Percentiles rank a stretch among this genome's conserved stretches.
Evolutionary conservation across 2,329 filamentous ascomycete genomes (phyloP).

Genomic region (Leptographium galeiforme): DNA sequence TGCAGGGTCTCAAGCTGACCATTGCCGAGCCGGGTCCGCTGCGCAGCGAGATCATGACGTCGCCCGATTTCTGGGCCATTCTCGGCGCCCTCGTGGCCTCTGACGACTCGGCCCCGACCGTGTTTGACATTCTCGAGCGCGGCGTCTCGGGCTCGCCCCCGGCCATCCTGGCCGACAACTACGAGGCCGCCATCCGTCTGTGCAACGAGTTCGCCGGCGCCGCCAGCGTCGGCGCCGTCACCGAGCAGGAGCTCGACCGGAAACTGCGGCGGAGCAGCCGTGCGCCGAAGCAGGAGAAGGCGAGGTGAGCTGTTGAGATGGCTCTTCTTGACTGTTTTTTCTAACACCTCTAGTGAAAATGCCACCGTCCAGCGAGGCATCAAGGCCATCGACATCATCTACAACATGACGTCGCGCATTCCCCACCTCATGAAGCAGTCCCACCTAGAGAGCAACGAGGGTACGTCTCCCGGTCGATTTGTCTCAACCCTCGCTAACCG

Average conservation of each 20-base stretch:
- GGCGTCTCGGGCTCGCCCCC: conserved; percentile 61
- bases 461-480: conserved; percentile 27
- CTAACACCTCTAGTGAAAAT: conserved; percentile 40
- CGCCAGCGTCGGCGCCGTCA: conserved; percentile 56
- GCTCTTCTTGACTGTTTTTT: neutral
- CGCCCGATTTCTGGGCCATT: conserved; percentile 93
- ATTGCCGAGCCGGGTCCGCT: conserved; percentile 66
- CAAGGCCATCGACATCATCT: conserved; percentile 69
- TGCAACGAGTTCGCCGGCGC: conserved; percentile 83
- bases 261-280: conserved; percentile 19
- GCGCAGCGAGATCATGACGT: conserved; percentile 86
- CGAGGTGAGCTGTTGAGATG: conserved; percentile 32
- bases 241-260: conserved; percentile 55
- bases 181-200: conserved; percentile 72
- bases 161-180: conserved; percentile 88
- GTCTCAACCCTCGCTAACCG: neutral
- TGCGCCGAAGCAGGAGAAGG: conserved; percentile 36
- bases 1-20: conserved; percentile 68
- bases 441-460: conserved; percentile 76
- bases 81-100: conserved; percentile 61
- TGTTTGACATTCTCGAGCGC: conserved; percentile 77
- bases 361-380: conserved; percentile 64
- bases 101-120: conserved; percentile 56
- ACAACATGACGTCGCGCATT: conserved; percentile 67
- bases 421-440: conserved; percentile 84